A percentile compares a stretch with the other conserved stretches of the same genome.
Evolutionary conservation across 2,329 filamentous ascomycete species (phyloP).

Genomic region (Pseudocercospora fijiensis): DNA sequence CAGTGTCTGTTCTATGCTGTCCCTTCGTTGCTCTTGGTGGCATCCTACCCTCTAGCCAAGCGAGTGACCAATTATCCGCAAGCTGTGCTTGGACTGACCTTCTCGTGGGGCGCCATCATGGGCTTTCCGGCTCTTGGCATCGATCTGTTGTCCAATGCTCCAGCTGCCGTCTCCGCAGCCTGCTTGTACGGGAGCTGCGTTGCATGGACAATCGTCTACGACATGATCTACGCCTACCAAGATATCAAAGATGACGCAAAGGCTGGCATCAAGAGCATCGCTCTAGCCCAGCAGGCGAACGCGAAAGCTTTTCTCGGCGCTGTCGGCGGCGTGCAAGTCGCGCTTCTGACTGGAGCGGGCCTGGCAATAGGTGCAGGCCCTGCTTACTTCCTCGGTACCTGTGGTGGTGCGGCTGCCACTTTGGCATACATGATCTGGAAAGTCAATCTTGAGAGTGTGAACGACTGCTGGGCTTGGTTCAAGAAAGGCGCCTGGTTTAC

Average conservation of each 20-base stretch:
- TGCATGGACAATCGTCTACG: constrained; percentile 84
- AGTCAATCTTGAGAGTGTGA: constrained; percentile 57
- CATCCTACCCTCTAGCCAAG: constrained; percentile 78
- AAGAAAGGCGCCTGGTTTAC: constrained; percentile 62
- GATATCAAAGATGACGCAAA: constrained; percentile 83
- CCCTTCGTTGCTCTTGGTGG: constrained; percentile 71
- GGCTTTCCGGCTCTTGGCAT: constrained; percentile 81
- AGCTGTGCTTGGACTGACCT: constrained; percentile 76
- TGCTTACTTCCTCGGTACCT: constrained; percentile 58
- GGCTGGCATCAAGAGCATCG: constrained; percentile 86
- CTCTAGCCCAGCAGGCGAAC: constrained; percentile 71
- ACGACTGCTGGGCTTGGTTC: constrained; percentile 66
- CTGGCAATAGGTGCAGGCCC: constrained; percentile 60
- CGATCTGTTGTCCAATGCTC: constrained; percentile 64
- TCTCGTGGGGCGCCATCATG: constrained; percentile 87
- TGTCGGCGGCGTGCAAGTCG: constrained; percentile 67
- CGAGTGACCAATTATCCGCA: constrained; percentile 86
- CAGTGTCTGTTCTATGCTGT: constrained; percentile 74
- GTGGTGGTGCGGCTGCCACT: constrained; percentile 56
- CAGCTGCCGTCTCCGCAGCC: constrained; percentile 64
- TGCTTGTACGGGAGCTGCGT: constrained; percentile 75
- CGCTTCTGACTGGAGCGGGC: constrained; percentile 68
- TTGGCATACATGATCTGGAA: constrained; percentile 60
- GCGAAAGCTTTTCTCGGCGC: constrained; percentile 74
- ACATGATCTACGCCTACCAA: constrained; percentile 94